Evolutionary conservation across 228 moss, liverwort and hornwort genomes (phyloP), one percentile per base, ranked within the genome.

Genomic region (Sphagnum fallax): DNA sequence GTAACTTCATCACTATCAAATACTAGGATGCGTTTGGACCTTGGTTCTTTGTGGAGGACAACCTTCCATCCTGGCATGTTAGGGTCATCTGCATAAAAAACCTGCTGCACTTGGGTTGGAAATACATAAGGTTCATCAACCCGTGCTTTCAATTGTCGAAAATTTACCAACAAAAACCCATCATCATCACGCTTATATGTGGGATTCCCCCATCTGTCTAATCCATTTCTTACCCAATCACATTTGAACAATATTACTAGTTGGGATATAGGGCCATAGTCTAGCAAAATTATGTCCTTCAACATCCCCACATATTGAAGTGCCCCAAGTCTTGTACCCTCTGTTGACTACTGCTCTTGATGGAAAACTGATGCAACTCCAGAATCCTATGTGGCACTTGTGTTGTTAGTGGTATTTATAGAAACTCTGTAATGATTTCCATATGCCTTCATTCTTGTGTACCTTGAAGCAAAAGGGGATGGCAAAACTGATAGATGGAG

Each of bases 41-140:
- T 47, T 6, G 70, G 63, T 8, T 71, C 70, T n/a, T 62, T 71
- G 12, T 71, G 70, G 51, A 71, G 62, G 4, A 71, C 70, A 6
- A 71, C 63, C 52, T 71, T 71, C 63, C 70, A 71, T 51, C 70
- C 1, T 8, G 12, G 63, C 5, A 47, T 6, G n/a, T 71, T 15
- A 48, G 32, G 13, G 6, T 60, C 62, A 5, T 71, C 70, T 50
- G 61, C 6, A 58, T 60, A 5, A 62, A 9, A 63, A 5, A 63
- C 8, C 50, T 71, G 70, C 15, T 71, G 18, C 10, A 71, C 63
- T 51, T 71, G 1, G 9, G 47, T 32, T 4, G 70, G 70, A 60
- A 71, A 60, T 13, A 62, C 62, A 71, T 59, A 71, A 8, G 47
- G 62, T 47, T 71, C 63, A 47, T 9, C 9, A 9, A 58, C 10